A percentile compares a stretch with the other conserved stretches of the same genome.
Evolutionary conservation across 1,284 basidiomycete genomes (phyloP).

Genomic region (Leccinum pachyderme): DNA sequence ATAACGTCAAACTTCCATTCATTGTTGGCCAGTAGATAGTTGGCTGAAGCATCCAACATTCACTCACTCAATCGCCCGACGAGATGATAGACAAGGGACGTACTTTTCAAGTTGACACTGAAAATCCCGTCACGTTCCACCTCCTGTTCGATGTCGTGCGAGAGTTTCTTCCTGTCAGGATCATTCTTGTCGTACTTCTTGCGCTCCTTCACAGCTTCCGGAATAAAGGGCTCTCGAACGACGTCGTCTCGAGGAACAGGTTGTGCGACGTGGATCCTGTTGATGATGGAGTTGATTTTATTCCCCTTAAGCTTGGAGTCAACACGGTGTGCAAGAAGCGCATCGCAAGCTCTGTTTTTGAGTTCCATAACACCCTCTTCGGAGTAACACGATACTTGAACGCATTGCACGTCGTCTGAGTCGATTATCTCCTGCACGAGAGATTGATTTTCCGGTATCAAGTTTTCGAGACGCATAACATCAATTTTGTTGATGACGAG

Average conservation of each 20-base stretch:
- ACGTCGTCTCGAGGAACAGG: slow-evolving; percentile 87
- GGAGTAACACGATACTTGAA: slow-evolving; percentile 89
- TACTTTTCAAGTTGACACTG: slow-evolving; percentile 87
- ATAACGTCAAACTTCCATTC: slow-evolving; percentile 97
- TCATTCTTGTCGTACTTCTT: slow-evolving; percentile 89
- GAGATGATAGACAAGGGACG: slow-evolving; percentile 18
- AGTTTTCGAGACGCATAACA: slow-evolving; percentile 80
- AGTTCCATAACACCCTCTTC: slow-evolving; percentile 96
- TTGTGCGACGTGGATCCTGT: slow-evolving; percentile 91
- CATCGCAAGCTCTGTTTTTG: slow-evolving; percentile 90
- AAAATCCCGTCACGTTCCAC: slow-evolving; percentile 88
- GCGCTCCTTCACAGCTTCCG: slow-evolving; percentile 70
- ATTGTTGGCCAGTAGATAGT: slow-evolving; percentile 87
- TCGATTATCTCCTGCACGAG: slow-evolving; percentile 86
- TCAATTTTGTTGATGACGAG: slow-evolving; percentile 97
- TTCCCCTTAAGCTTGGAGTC: slow-evolving; percentile 91
- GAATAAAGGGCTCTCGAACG: slow-evolving; percentile 82
- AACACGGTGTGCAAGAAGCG: slow-evolving; percentile 88
- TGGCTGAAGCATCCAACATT: slow-evolving; percentile 50
- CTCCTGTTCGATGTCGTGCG: slow-evolving; percentile 79
- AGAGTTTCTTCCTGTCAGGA: slow-evolving; percentile 67
- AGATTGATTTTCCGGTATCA: slow-evolving; percentile 69
- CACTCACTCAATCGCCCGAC: background rate
- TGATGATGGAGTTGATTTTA: slow-evolving; percentile 88
- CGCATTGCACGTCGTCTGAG: slow-evolving; percentile 64